Base-by-base conservation (phyloP, 352 stramenopile genomes). In the Globisporangium carolinianum region DNA sequence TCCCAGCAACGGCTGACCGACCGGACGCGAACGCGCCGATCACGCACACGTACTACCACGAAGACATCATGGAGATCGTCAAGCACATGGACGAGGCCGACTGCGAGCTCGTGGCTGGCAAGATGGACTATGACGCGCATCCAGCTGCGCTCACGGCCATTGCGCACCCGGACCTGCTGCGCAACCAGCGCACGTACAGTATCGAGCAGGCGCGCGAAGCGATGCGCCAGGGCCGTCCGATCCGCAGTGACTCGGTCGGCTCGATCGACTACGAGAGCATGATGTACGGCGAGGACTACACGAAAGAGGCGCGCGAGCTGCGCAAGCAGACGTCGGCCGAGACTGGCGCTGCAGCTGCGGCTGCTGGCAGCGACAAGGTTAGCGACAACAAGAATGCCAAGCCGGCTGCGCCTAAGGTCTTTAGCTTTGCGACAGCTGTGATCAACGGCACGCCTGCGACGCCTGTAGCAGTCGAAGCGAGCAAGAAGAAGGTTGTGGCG, bases 31-130 rank as follows among this genome's bases (percentile, higher is more conserved):
- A 63, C 18, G 78, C 66, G 24, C 68, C 73, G 47, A 90, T 90
- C 65, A 83, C 67, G 49, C 63, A 85, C 65, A 68, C 80, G 58
- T 97, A 96, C 68, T 65, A 76, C 39, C 83, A 95, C 66, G 88
- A 97, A 64, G 88, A 96, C 61, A 95, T 97, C 57, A 86, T 97
- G 71, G 84, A 93, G 64, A 94, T 96, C 57, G 88, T 96, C 41
- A 95, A 93, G 71, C 75, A 92, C 67, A 90, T 97, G 83, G 86
- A 95, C 58, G 86, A 96, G 46, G 76, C 76, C 46, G 85, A 96
- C 62, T 92, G 80, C 63, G 80, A 76, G 63, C 54, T 91, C 12
- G 67, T 73, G 2, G 76, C 71, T 2, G 80, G 76, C 55, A 89
- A 91, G 63, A 86, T 92, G 83, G 83, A 95, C 63, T 94, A 87